Conservation (phyloP, 176 grass and related monocot species). For the Aegilops sharonensis region DNA sequence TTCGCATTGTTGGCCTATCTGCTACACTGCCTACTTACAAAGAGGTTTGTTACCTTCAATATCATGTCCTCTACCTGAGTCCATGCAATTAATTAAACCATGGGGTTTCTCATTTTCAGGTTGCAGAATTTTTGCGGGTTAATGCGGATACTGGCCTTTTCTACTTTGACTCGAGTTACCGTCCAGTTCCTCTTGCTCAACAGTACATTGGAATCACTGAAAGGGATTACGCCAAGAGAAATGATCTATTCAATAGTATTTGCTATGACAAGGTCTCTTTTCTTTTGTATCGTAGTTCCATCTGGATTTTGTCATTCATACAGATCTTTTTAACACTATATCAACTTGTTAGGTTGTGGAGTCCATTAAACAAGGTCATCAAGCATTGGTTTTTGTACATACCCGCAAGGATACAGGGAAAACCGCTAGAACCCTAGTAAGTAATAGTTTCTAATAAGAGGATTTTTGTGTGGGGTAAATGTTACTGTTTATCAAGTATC, state of each 20-base stretch:
- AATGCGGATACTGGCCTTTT: slow-evolving; percentile 82
- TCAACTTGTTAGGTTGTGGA: slow-evolving; percentile 57
- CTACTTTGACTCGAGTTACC: slow-evolving; percentile 94
- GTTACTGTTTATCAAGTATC: slow-evolving; percentile 2
- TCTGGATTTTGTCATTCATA: slow-evolving; percentile 11
- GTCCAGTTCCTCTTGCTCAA: slow-evolving; percentile 93
- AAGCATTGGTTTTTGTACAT: slow-evolving; percentile 98
- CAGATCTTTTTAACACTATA: not conserved
- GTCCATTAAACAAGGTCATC: slow-evolving; percentile 91
- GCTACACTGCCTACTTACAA: slow-evolving; percentile 94
- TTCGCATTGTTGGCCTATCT: slow-evolving; percentile 95
- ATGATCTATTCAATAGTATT: slow-evolving; percentile 73
- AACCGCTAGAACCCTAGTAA: slow-evolving; percentile 87
- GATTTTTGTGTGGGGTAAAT: not conserved
- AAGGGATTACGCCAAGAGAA: slow-evolving; percentile 74
- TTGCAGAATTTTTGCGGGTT: slow-evolving; percentile 94
- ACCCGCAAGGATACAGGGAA: slow-evolving; percentile 96
- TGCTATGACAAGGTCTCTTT: slow-evolving; percentile 83
- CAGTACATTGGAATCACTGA: slow-evolving; percentile 94
- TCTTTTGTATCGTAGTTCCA: slow-evolving; percentile 8
- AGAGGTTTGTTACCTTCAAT: slow-evolving; percentile 60
- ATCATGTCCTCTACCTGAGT: slow-evolving; percentile 15
- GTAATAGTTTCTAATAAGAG: not conserved
- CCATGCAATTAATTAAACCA: not conserved
- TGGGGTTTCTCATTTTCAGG: slow-evolving; percentile 50